Evolutionary conservation across 2,329 filamentous ascomycete species (phyloP), one percentile per base, ranked within the genome.

Genomic region (Hymenoscyphus infarciens): DNA sequence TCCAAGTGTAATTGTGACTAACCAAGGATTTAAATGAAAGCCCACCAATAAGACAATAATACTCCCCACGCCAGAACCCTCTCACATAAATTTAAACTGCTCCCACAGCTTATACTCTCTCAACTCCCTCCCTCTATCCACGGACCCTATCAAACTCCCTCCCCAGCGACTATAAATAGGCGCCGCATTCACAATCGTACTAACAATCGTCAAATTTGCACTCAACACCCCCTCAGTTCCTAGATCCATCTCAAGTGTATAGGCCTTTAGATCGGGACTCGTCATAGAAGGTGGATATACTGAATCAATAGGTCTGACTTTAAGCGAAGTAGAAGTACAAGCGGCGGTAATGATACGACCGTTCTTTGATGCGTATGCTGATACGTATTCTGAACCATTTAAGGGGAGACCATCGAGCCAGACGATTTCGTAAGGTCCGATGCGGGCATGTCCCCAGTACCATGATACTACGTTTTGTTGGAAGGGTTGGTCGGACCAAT

Each of bases 391-490:
- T 13, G 63, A 68, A 6, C 68, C 71, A 5, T 68, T 61, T n/a
- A 61, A 45, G 13, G 68, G 64, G 19, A 77, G 60, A 2, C 72
- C 70, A 60, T 77, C 74, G 64, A 79, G 77, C 78, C 78, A 81
- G 25, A 81, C 76, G 27, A 81, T 64, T 2, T 76, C 75, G 72
- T 79, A 80, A 0, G 72, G 67, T 0, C 77, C 79, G 0, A 80
- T 60, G 25, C 70, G 71, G 3, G 71, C 78, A 61, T 80, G 79
- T n/a, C 80, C 79, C 77, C 77, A 80, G 67, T 79, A 78, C 75
- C 77, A 79, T 35, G 71, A 75, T 35, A 64, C 61, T 8, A 76
- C 67, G 16, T 67, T 71, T 10, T 19, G 15, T 1, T 52, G 16
- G 60, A 80, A 77, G 1, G 77, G 74, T 31, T 64, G 63, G 62